Conservation (phyloP, 2,329 filamentous ascomycete species). For the Ophiocordyceps sinensis region DNA sequence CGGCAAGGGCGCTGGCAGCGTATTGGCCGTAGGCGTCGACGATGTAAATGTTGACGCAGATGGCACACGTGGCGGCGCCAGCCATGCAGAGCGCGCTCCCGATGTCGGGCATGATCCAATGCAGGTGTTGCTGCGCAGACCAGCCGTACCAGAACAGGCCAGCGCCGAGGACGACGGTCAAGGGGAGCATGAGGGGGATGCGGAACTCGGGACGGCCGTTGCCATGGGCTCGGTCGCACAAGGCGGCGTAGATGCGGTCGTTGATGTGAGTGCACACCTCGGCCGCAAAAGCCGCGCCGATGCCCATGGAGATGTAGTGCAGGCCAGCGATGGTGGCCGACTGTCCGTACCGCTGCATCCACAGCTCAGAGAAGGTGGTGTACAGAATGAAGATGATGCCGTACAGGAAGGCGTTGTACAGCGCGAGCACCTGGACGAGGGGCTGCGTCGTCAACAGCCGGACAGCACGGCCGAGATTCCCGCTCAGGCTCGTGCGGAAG, state of each 20-base stretch:
- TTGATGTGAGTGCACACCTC: background rate
- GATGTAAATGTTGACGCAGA: background rate
- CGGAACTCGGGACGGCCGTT: slow-evolving; percentile 13
- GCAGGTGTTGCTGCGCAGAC: background rate
- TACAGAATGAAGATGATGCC: slow-evolving; percentile 44
- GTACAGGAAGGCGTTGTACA: slow-evolving; percentile 51
- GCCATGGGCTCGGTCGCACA: background rate
- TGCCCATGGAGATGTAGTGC: slow-evolving; percentile 14
- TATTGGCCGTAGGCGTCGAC: background rate
- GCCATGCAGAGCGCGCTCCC: background rate
- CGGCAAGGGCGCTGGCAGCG: background rate
- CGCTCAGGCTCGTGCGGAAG: slow-evolving; percentile 15
- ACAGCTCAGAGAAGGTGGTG: slow-evolving; percentile 36
- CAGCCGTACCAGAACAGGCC: slow-evolving; percentile 7
- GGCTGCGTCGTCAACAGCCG: slow-evolving; percentile 47
- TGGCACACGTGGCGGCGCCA: background rate
- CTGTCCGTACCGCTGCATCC: slow-evolving; percentile 44
- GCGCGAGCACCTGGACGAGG: slow-evolving; percentile 49
- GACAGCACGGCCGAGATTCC: slow-evolving; percentile 50
- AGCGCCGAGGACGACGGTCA: slow-evolving; percentile 20
- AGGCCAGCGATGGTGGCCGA: slow-evolving; percentile 29
- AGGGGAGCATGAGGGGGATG: slow-evolving; percentile 21
- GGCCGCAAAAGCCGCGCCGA: slow-evolving; percentile 13
- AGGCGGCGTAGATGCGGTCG: background rate
- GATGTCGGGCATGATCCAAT: background rate